Evolutionary conservation across 106 monocot species (phyloP).

Genomic region (Dactylorhiza incarnata): DNA sequence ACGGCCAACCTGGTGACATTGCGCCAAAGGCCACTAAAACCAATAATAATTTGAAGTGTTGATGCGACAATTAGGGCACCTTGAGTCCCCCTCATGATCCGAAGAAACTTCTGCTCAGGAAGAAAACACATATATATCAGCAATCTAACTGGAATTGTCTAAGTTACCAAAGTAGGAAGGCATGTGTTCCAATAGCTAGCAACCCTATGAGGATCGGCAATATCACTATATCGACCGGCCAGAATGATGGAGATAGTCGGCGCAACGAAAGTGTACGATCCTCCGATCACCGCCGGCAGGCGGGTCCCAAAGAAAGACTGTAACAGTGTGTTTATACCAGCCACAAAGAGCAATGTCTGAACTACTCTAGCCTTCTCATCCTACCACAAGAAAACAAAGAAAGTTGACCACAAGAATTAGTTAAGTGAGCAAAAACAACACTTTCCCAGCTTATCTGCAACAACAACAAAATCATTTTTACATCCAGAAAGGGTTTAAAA

Average conservation of each 20-base stretch:
- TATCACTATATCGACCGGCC: conserved; percentile 82
- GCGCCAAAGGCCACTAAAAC: conserved; percentile 97
- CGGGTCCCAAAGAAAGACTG: conserved; percentile 89
- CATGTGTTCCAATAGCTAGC: neutral
- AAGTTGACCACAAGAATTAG: neutral
- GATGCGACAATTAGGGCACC: conserved; percentile 96
- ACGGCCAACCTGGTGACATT: conserved; percentile 76
- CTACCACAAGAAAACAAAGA: conserved; percentile 19
- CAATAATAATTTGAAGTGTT: conserved; percentile 79
- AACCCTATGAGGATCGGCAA: conserved; percentile 71
- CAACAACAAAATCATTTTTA: no score
- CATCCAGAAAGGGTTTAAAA: neutral
- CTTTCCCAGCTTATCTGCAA: no score
- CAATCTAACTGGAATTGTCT: neutral
- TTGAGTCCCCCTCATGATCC: conserved; percentile 95
- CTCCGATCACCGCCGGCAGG: conserved; percentile 88
- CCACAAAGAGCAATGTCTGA: conserved; percentile 84
- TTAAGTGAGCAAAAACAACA: neutral
- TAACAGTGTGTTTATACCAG: conserved; percentile 82
- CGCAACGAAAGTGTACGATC: conserved; percentile 84
- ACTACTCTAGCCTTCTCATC: conserved; percentile 95
- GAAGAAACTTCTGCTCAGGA: conserved; percentile 61
- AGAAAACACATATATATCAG: neutral
- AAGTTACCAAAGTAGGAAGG: neutral
- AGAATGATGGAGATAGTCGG: conserved; percentile 96